phyloP scores from a whole-genome alignment of 495 filamentous ascomycete species.

The Penicillium atrosanguineum region DNA sequence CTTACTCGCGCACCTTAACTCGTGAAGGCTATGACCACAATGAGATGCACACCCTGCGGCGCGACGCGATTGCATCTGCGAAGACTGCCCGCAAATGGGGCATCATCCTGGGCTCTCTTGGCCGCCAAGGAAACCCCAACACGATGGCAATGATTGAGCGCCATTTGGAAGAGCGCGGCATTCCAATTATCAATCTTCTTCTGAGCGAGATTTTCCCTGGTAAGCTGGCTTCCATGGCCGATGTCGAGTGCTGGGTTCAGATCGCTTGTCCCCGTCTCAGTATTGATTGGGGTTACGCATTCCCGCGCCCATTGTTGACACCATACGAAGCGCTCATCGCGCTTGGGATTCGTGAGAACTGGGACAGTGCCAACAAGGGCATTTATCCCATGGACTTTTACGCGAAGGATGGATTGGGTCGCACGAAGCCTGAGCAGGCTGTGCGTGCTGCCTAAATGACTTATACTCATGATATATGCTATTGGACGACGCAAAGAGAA shows the following conservation, averaged over 20 bases:
- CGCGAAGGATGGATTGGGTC: constrained; percentile 83
- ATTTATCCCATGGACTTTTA: constrained; percentile 99
- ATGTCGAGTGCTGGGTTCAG: constrained; percentile 97
- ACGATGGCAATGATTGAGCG: constrained; percentile 84
- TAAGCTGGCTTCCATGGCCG: constrained; percentile 85
- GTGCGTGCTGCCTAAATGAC: constrained; percentile 18
- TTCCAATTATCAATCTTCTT: constrained; percentile 78
- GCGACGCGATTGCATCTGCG: constrained; percentile 72
- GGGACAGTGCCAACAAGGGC: constrained; percentile 62
- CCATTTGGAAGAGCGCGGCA: constrained; percentile 61
- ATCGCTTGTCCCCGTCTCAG: constrained; percentile 92
- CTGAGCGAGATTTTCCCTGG: constrained; percentile 95
- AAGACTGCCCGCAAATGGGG: constrained; percentile 83
- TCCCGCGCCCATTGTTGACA: constrained; percentile 80
- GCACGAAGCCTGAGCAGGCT: constrained; percentile 58
- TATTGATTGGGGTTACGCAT: constrained; percentile 99
- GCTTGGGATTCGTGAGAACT: constrained; percentile 70
- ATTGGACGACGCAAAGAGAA: not conserved
- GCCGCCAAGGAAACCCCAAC: constrained; percentile 92
- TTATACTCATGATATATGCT: not conserved
- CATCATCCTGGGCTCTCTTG: constrained; percentile 87
- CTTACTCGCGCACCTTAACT: constrained; percentile 88
- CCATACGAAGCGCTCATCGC: constrained; percentile 94
- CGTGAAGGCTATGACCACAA: constrained; percentile 85
- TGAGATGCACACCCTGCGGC: constrained; percentile 79